These are phyloP conservation scores for Pseudognaphalium luteoalbum DNA, from an alignment of 129 eudicot species.

Conservation along the genomic window DNA sequence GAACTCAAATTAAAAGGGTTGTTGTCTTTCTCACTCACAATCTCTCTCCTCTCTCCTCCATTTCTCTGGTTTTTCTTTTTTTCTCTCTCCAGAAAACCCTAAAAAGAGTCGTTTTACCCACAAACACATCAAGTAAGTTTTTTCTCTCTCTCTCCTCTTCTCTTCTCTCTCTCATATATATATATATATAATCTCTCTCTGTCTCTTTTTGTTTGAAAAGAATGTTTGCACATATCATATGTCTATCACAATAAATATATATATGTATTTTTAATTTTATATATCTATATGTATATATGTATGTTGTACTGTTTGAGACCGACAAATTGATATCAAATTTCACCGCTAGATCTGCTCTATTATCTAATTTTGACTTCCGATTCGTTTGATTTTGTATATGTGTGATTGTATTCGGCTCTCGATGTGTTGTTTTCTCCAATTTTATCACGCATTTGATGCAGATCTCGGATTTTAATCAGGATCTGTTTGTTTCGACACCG, in stretches of 20 bases:
- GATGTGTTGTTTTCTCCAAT: conserved; percentile 1
- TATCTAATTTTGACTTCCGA: neutral
- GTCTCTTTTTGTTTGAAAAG: neutral
- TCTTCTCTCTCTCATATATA: conserved; percentile 20
- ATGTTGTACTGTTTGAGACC: conserved; percentile 1
- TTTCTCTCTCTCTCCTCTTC: conserved; percentile 14
- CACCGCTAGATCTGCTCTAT: conserved; percentile 20
- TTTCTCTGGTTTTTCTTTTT: neutral
- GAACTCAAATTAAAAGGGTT: neutral
- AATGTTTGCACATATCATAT: conserved; percentile 18
- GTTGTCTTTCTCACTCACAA: conserved; percentile 6
- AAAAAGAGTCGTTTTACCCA: conserved; percentile 52
- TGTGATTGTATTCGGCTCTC: conserved; percentile 2
- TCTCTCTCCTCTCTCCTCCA: conserved; percentile 21
- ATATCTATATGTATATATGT: too few relatives aligned
- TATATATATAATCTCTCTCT: conserved; percentile 29
- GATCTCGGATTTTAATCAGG: neutral
- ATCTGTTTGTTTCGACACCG: conserved; percentile 10
- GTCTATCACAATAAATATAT: neutral
- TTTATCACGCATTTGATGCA: neutral
- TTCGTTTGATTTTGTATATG: neutral
- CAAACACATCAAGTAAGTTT: conserved; percentile 55
- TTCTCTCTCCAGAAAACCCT: conserved; percentile 47
- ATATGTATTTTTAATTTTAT: too few relatives aligned
- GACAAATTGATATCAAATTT: neutral